Base-by-base conservation (phyloP, 2,329 filamentous ascomycete species). In the Fusarium pseudonygamai region DNA sequence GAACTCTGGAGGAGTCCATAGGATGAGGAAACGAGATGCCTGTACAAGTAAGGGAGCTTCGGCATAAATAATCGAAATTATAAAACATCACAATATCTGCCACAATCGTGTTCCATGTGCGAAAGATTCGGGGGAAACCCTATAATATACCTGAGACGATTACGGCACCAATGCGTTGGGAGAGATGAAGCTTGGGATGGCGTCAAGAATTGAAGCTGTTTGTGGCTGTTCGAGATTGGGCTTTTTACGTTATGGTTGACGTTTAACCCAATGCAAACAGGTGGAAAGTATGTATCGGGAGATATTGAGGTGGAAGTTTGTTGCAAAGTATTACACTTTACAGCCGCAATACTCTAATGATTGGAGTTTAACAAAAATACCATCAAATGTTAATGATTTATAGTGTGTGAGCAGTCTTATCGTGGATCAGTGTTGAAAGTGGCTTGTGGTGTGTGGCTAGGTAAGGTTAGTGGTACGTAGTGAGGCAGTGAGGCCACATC, bases 31-130 rank as follows among this genome's bases (percentile, higher is more conserved):
- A 77, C 72, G 72, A 72, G 73, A 74, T 69, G 75, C 72, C 76
- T 80, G 78, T 80, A 81, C 77, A 75, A 76, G 65, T 75, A 77
- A 65, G 67, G 67, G 72, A 72, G 61, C 67, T 71, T 60, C 45
- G 64, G 68, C 47, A 60, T 60, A 60, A 76, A 66, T 73, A 77
- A 77, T 68, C 47, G 56, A 67, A 75, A 72, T 50, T 60, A 61
- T 42, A 72, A 75, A 63, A 66, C 58, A 70, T 37, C 15, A 43
- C 55, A 49, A 47, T 34, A 28, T 36, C 15, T 49, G 13, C 22
- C 39, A 9, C 34, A 28, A 18, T 11, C 12, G 13, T 47, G 47
- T 22, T 20, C 20, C 10, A 24, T n/a, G 37, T 13, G 32, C 16
- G 16, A 30, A 43, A 6, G 7, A 22, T 14, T 28, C 5, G n/a